phyloP scores from a whole-genome alignment of 2,329 filamentous ascomycete species.

The Blastomyces percursus region DNA sequence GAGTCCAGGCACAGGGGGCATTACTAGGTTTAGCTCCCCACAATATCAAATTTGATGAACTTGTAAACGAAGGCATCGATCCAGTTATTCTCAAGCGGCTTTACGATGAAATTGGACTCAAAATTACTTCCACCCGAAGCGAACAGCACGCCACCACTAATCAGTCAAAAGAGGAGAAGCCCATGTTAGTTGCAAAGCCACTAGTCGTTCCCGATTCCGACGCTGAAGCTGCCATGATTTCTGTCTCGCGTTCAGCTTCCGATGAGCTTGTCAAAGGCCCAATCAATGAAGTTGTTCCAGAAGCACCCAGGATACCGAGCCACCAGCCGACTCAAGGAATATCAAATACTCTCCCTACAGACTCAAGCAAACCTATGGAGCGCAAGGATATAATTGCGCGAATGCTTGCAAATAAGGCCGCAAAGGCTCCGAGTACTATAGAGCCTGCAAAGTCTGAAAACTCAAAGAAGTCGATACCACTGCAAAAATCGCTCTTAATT shows the following conservation, averaged over 20 bases:
- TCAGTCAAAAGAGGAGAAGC: slow-evolving; percentile 57
- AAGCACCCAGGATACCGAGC: slow-evolving; percentile 10
- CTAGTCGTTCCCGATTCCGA: neutral
- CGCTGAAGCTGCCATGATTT: neutral
- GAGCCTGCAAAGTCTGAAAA: slow-evolving; percentile 3
- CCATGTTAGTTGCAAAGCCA: slow-evolving; percentile 64
- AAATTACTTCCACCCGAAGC: slow-evolving; percentile 17
- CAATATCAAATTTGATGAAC: slow-evolving; percentile 62
- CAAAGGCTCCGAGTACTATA: slow-evolving; percentile 34
- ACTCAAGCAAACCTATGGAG: slow-evolving; percentile 43
- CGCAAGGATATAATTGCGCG: slow-evolving; percentile 68
- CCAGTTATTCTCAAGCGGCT: slow-evolving; percentile 50
- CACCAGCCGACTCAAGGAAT: neutral
- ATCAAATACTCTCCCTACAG: slow-evolving; percentile 1
- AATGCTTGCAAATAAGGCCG: slow-evolving; percentile 60
- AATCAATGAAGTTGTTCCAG: slow-evolving; percentile 10
- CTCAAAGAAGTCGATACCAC: neutral
- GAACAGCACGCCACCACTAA: slow-evolving; percentile 12
- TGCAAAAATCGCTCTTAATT: slow-evolving; percentile 1
- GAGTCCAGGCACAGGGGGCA: slow-evolving; percentile 49
- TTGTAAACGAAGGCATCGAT: slow-evolving; percentile 63
- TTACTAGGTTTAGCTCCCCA: slow-evolving; percentile 51
- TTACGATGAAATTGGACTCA: slow-evolving; percentile 58
- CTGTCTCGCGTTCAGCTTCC: neutral
- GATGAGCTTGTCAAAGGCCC: slow-evolving; percentile 3